Evolutionary conservation across 805 yeast species (phyloP), one percentile per base, ranked within the genome.

Genomic region (Lipomyces orientalis): DNA sequence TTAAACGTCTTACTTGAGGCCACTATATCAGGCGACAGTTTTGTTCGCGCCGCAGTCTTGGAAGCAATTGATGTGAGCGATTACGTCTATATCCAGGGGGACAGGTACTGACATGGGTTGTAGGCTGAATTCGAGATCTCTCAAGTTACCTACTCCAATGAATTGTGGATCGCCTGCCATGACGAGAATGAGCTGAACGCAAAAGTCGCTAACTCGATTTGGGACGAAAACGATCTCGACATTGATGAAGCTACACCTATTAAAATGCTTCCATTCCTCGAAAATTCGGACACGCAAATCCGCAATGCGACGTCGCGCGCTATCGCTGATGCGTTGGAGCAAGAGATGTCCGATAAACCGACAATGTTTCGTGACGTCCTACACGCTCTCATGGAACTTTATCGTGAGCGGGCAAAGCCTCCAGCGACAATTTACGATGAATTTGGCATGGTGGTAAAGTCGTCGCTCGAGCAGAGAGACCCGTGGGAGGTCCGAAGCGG

Each of bases 401-500:
- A 88, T 76, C 78, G 80, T 31, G 84, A 81, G 52, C 87, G 86
- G 74, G 84, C 88, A 35, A 84, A 84, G 71, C 95, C 97, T 0
- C 90, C 96, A 7, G 87, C 87, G n/a, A 90, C 94, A 2, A 82
- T 86, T 54, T 79, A 86, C 57, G 98, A 94, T 77, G 88, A 86
- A 71, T 93, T 85, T 76, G 98, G 98, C 1, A 82, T 93, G 71
- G 87, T 87, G 3, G 83, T 90, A 57, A 88, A 89, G 72, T 76
- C 88, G 0, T 83, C 89, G 0, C 79, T 84, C 22, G 86, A 83
- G 22, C 87, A 86, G 73, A 86, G 83, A 70, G 98, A 93, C 74
- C 82, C 86, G 2, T 93, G 97, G 97, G 95, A 90, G 75, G 85
- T 84, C 46, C 84, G 99, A 76, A 86, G 93, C 70, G 96, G 97